A percentile compares a stretch with the other conserved stretches of the same genome.
phyloP scores from a whole-genome alignment of 139 green algal species.

The Ulvella scutata region DNA sequence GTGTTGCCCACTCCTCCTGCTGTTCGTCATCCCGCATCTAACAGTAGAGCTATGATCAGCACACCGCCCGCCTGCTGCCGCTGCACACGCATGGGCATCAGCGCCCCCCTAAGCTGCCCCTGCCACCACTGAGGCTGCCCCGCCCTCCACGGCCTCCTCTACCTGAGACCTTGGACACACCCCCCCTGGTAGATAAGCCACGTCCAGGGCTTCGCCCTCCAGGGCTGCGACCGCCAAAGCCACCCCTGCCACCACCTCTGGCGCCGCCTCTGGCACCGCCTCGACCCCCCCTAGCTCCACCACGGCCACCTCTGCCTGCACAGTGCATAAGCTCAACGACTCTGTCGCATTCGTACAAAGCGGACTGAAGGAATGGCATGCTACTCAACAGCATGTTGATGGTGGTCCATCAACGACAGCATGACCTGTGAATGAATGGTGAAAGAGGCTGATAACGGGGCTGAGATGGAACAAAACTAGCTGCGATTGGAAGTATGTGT shows the following conservation, averaged over 20 bases:
- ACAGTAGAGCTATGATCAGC: too few relatives aligned
- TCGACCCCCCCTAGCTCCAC: constrained; percentile 9
- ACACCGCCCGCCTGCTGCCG: too few relatives aligned
- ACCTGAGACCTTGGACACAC: constrained; percentile 13
- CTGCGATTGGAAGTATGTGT: neutral
- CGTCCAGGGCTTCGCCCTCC: constrained; percentile 6
- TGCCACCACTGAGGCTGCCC: constrained; percentile 12
- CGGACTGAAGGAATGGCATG: too few relatives aligned
- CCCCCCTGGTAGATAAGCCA: too few relatives aligned
- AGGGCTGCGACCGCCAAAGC: constrained; percentile 8
- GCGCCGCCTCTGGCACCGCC: constrained; percentile 12
- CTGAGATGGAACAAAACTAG: too few relatives aligned
- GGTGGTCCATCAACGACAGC: too few relatives aligned
- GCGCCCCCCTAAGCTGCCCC: neutral
- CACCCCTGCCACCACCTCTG: constrained; percentile 17
- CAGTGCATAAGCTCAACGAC: neutral
- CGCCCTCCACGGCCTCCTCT: constrained; percentile 10
- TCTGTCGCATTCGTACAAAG: too few relatives aligned
- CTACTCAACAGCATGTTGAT: too few relatives aligned
- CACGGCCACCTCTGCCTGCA: neutral
- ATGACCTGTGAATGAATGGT: too few relatives aligned
- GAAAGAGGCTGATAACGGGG: too few relatives aligned
- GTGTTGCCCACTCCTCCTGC: too few relatives aligned
- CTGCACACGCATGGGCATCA: neutral
- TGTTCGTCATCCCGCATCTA: too few relatives aligned